These are phyloP conservation scores for Chalaropsis thielavioides DNA, from an alignment of 2,329 filamentous ascomycete species.

Conservation along the genomic window DNA sequence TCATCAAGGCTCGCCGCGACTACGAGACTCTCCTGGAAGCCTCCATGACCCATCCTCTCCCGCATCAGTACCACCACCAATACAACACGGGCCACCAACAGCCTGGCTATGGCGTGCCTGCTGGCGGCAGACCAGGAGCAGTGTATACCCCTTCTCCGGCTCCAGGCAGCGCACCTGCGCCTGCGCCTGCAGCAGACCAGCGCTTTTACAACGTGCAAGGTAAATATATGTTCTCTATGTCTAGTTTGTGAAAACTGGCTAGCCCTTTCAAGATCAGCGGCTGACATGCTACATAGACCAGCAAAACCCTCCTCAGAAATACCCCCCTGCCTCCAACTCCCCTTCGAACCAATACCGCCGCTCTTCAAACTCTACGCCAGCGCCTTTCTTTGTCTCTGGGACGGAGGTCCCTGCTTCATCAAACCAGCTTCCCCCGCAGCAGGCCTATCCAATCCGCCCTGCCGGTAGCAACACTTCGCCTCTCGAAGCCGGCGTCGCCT, in stretches of 20 bases:
- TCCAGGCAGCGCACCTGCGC: conserved; percentile 53
- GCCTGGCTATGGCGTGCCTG: conserved; percentile 30
- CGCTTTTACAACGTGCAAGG: conserved; percentile 17
- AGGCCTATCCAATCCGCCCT: conserved; percentile 36
- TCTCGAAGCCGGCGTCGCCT: conserved; percentile 26
- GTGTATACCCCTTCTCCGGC: conserved; percentile 27
- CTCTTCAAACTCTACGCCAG: conserved; percentile 34
- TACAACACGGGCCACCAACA: conserved; percentile 42
- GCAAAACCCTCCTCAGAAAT: conserved; percentile 25
- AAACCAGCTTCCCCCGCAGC: conserved; percentile 24
- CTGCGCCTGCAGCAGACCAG: conserved; percentile 31
- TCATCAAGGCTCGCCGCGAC: conserved; percentile 94
- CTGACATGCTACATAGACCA: conserved; percentile 23
- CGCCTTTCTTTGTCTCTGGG: conserved; percentile 53
- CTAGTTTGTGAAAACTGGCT: neutral
- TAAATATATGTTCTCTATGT: neutral
- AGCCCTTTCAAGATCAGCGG: neutral
- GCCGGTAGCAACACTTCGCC: neutral
- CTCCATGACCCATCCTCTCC: conserved; percentile 81
- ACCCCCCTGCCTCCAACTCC: conserved; percentile 25
- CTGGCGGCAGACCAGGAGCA: conserved; percentile 5
- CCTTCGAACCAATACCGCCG: conserved; percentile 43
- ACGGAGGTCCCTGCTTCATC: conserved; percentile 34
- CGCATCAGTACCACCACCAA: conserved; percentile 63
- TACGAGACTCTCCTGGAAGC: conserved; percentile 93